Base-by-base conservation (phyloP, 2,329 filamentous ascomycete species). In the Paraphaeosphaeria minitans region DNA sequence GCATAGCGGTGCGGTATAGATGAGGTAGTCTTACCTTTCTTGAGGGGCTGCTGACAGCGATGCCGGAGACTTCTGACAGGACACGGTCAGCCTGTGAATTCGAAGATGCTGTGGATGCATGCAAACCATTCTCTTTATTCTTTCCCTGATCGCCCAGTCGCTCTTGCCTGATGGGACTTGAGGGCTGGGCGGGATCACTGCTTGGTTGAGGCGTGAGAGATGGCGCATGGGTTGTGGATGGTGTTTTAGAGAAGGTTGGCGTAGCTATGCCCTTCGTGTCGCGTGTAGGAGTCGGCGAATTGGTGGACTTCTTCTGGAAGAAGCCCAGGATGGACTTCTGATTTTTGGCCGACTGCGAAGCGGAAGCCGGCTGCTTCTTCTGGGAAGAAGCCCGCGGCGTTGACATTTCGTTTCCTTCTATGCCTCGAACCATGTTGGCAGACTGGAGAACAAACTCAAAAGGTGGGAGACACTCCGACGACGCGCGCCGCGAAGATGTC, bases 261-360 rank as follows among this genome's bases (percentile, higher is more conserved):
- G 70, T 73, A 61, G 68, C 69, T 19, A 49, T 55, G 31, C 67
- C 60, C 39, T 69, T 66, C 13, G 73, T 59, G 46, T 66, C 59
- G 42, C 75, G 71, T 4, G 75, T 74, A 37, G 74, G 69, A 59
- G 73, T 76, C 14, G 82, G 81, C 27, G 82, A 80, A 19, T 81
- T 81, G 14, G 82, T 78, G 2, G 81, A 79, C 60, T 83, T 78
- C 74, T 84, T 92, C 65, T 89, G 84, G 71, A 94, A 94, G 83
- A 95, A 95, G 45, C 90, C 89, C 37, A 92, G 81, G 59, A 95
- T 92, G 54, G 89, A 91, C 74, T 82, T 84, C 72, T 91, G 88
- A 69, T 85, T 87, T 70, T 87, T 87, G 61, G 76, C 76, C 21
- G 80, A 78, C 59, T 84, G 84, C 12, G 81, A 77, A 31, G 57